Conservation (phyloP, 257 asterid genomes). For the Handroanthus guayacan region DNA sequence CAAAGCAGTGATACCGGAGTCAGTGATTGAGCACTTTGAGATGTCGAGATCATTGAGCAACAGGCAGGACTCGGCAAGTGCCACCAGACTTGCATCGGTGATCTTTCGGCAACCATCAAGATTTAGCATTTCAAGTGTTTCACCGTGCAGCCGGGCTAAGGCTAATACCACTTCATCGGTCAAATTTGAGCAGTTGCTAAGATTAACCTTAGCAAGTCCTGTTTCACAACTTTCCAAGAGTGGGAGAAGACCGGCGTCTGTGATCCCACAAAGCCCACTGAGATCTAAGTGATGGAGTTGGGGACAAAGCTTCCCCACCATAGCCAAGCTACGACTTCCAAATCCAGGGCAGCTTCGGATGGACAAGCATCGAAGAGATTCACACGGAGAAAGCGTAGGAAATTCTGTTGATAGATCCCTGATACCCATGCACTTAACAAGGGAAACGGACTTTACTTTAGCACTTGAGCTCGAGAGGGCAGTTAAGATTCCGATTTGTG, state of each 20-base stretch:
- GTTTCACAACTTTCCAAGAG: constrained; percentile 65
- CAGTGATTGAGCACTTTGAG: constrained; percentile 74
- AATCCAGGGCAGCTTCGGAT: constrained; percentile 83
- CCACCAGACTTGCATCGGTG: constrained; percentile 67
- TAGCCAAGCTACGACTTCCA: constrained; percentile 70
- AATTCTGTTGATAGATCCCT: constrained; percentile 58
- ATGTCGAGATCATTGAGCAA: constrained; percentile 80
- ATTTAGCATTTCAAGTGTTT: constrained; percentile 67
- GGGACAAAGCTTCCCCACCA: constrained; percentile 86
- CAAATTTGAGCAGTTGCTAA: constrained; percentile 68
- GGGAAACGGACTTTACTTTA: constrained; percentile 71
- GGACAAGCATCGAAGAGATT: constrained; percentile 78
- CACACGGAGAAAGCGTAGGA: constrained; percentile 62
- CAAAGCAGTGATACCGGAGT: constrained; percentile 68
- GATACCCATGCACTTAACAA: constrained; percentile 82
- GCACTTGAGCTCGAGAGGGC: constrained; percentile 70
- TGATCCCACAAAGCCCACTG: constrained; percentile 73
- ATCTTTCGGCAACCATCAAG: constrained; percentile 81
- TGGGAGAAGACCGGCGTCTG: constrained; percentile 76
- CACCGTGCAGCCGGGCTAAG: constrained; percentile 65
- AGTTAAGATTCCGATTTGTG: constrained; percentile 66
- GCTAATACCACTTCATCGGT: constrained; percentile 60
- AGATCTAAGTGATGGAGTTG: constrained; percentile 78
- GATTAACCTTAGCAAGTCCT: constrained; percentile 74
- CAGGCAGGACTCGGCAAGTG: constrained; percentile 64